Evolutionary conservation across 805 yeast species (phyloP).

Genomic region (Candida silvatica): DNA sequence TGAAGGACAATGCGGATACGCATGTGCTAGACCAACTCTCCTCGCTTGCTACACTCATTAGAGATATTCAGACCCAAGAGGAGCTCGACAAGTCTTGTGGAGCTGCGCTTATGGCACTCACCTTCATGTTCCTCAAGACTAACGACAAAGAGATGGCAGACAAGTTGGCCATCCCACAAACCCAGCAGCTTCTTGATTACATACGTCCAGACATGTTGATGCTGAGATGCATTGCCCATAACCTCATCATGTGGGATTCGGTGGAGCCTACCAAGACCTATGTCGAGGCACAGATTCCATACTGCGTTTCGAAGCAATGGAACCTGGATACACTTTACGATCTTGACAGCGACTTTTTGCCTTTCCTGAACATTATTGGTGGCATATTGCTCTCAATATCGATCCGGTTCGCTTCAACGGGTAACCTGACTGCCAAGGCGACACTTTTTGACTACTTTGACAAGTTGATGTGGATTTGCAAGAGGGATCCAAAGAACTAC

Average conservation of each 20-base stretch:
- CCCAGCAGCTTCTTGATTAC: constrained; percentile 53
- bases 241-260: constrained; percentile 64
- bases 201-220: constrained; percentile 72
- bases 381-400: constrained; percentile 75
- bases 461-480: constrained; percentile 33
- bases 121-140: constrained; percentile 66
- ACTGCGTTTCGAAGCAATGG: constrained; percentile 26
- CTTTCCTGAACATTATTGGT: constrained; percentile 55
- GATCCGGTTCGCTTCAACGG: constrained; percentile 66
- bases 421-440: constrained; percentile 42
- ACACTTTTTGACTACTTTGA: constrained; percentile 50
- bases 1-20: constrained; percentile 43
- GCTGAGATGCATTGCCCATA: constrained; percentile 52
- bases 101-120: constrained; percentile 73
- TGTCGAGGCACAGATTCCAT: constrained; percentile 53
- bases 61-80: constrained; percentile 52
- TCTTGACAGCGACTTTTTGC: constrained; percentile 53
- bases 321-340: constrained; percentile 17
- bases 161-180: constrained; percentile 52
- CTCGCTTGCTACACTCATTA: constrained; percentile 47
- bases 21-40: constrained; percentile 54
- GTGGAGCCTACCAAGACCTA: constrained; percentile 44
- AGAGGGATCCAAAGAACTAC: constrained; percentile 35
- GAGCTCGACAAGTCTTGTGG: constrained; percentile 55
- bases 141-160: constrained; percentile 50